Base-by-base conservation (phyloP, 2,329 filamentous ascomycete species). In the Trichoderma simmonsii region DNA sequence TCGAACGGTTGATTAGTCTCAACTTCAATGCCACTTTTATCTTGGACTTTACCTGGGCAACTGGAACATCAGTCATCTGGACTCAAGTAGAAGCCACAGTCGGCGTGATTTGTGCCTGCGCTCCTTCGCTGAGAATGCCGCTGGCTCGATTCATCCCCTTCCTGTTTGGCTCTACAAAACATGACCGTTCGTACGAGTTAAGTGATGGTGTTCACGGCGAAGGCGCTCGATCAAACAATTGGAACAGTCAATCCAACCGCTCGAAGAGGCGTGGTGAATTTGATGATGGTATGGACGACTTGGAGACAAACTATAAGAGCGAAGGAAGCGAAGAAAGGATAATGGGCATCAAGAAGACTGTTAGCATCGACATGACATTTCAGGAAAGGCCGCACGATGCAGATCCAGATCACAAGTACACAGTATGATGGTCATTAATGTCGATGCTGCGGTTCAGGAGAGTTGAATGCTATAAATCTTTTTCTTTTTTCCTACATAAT, bases 1-100 rank as follows among this genome's bases (percentile, higher is more conserved):
- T 70, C 54, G 66, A 70, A 14, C 66, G 66, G 4, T 15, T 70
- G 8, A 70, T 70, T 15, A 70, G 66, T 28, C 57, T 70, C 28
- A 70, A 70, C 26, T 70, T 70, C 28, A 70, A 70, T 62, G 56
- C 57, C 11, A 61, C 66, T 5, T 70, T 70, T 21, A 70, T 70
- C 14, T 18, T 28, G 4, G 66, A 70, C 21, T 70, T 61, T 7
- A 70, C 66, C 14, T 70, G 66, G 66, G 66, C 66, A 6, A 70
- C 66, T 8, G 66, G 66, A 26, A 51, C 56, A 4, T 70, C 66
- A 7, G 66, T 70, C 4, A 61, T 70, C 28, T 70, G 66, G 66
- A 70, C 66, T 9, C 66, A 70, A 28, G 66, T 70, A 8, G 66
- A 70, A 36, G 61, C 66, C 26, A 70, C 66, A 2, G 66, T 70